Evolutionary conservation across 768 basidiomycete genomes (phyloP), one percentile per base, ranked within the genome.

Genomic region (Pisolithus marmoratus): DNA sequence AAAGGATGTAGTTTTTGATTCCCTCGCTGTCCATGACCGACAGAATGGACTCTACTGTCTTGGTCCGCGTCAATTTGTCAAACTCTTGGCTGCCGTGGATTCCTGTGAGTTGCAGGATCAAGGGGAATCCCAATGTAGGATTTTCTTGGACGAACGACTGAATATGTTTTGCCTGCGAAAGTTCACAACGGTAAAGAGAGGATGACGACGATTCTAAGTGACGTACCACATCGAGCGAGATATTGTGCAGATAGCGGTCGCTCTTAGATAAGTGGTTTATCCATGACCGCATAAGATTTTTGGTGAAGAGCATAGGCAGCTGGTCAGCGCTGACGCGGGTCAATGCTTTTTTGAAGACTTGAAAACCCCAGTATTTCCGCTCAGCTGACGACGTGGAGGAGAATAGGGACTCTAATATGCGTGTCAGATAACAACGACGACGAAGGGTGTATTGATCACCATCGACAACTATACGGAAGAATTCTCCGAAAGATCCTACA

Each of bases 331-430:
- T 73, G 27, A 90, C 77, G 36, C 83, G 82, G 15, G 80, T 77
- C 38, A 96, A 72, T 8, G 91, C 83, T 56, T 82, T 86, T 60
- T 85, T 81, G 70, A 97, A 90, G 19, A 95, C 79, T 59, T 87
- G 85, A 72, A 98, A 95, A n/a, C 94, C 95, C 87, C 91, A 94
- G 62, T 87, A 91, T 70, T 96, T 95, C 46, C 92, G 82, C 67
- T 94, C 86, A 0, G 86, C 73, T 1, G 94, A 94, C 0, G 94
- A 83, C 19, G 85, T 86, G 7, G 84, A 74, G 7, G 88, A 83
- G 63, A 97, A 96, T 40, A 97, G 70, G 2, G 90, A 86, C 65
- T 95, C 94, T 97, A 59, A 17, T 48, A 15, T 14, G 23, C 36
- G 41, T 56, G 24, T 57, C 42, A 27, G 9, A 23, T 23, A 24